Conservation (phyloP, 331 rosid species). For the Acacia concinna region DNA sequence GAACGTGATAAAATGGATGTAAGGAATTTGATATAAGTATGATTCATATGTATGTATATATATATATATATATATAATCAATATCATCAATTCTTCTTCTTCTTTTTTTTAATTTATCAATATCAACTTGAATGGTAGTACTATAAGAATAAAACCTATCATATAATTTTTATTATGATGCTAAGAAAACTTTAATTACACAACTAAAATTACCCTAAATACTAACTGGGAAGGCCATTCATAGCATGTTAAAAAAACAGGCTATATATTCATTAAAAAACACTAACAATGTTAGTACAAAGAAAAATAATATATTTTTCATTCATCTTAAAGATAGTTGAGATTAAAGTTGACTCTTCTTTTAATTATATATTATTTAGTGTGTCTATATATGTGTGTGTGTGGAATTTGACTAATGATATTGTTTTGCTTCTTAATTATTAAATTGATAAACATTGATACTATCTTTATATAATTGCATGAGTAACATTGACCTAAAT, state of each 20-base stretch:
- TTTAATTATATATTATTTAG: background rate
- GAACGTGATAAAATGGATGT: too few species aligned
- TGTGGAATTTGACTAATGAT: background rate
- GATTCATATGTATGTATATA: too few species aligned
- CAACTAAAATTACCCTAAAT: background rate
- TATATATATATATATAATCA: background rate
- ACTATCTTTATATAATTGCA: background rate
- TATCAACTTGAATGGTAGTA: background rate
- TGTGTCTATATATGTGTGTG: background rate
- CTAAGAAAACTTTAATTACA: background rate
- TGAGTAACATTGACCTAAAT: conserved; percentile 8
- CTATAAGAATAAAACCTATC: background rate
- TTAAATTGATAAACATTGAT: background rate
- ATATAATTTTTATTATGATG: background rate
- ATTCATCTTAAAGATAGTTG: background rate
- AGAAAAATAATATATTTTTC: background rate
- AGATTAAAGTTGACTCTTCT: background rate
- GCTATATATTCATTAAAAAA: background rate
- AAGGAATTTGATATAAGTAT: too few species aligned
- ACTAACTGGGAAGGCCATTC: background rate
- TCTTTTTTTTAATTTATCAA: too few species aligned
- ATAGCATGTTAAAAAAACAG: background rate
- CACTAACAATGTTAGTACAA: background rate
- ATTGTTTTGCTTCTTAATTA: background rate
- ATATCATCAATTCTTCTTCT: too few species aligned